A percentile compares a stretch with the other conserved stretches of the same genome.
These are phyloP conservation scores for Aspergillus latus DNA, from an alignment of 2,329 filamentous ascomycete genomes.

Conservation along the genomic window DNA sequence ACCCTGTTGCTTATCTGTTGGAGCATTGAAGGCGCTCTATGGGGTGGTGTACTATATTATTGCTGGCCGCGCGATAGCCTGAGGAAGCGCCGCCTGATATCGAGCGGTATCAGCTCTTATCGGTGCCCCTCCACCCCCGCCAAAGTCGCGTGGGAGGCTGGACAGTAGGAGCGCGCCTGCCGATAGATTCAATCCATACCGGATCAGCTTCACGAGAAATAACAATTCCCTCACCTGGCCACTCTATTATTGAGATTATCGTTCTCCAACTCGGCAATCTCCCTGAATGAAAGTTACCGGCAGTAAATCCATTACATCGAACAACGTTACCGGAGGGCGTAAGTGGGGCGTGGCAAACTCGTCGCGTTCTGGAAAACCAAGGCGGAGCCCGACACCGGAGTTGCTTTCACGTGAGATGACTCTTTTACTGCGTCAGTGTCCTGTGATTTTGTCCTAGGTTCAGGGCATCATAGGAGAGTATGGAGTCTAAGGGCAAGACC, in stretches of 20 bases:
- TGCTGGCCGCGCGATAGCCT: background rate
- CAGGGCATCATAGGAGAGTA: background rate
- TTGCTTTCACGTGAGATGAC: conserved; percentile 3
- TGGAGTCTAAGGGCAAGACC: background rate
- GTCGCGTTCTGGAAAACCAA: conserved; percentile 28
- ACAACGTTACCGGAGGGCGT: conserved; percentile 1
- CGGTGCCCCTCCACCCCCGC: conserved; percentile 26
- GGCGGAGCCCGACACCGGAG: conserved; percentile 26
- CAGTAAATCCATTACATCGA: too few relatives aligned
- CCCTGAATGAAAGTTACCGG: background rate
- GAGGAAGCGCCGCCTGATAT: too few relatives aligned
- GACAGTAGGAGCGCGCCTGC: conserved; percentile 24
- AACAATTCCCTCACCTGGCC: background rate
- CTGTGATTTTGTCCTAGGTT: background rate
- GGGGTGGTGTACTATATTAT: background rate
- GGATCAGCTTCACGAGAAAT: background rate
- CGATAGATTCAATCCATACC: conserved; percentile 12
- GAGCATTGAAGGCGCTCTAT: background rate
- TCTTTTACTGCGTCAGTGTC: too few relatives aligned
- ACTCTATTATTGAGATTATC: background rate
- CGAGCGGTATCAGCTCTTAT: conserved; percentile 16
- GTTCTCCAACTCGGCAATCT: background rate
- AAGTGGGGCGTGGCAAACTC: conserved; percentile 35
- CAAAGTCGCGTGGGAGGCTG: conserved; percentile 24
- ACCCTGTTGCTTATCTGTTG: background rate